Conservation (phyloP, 805 yeast genomes). For the Cyberlindnera suaveolens region DNA sequence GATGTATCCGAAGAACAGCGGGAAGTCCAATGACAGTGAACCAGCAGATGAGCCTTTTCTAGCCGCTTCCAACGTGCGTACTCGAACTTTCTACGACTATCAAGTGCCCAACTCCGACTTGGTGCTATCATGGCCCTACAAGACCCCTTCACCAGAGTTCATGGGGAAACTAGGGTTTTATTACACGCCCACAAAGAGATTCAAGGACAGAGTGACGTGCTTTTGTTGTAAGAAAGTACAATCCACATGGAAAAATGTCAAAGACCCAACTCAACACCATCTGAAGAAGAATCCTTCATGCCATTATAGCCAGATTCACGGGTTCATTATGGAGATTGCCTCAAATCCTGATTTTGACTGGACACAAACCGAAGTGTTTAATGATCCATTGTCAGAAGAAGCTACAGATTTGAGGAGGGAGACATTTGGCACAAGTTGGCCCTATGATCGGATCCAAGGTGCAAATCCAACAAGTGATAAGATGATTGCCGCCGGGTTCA, state of each 20-base stretch:
- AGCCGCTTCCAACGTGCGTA: constrained; percentile 4
- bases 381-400: constrained; percentile 28
- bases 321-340: constrained; percentile 20
- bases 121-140: constrained; percentile 21
- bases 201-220: constrained; percentile 52
- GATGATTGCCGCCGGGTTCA: constrained; percentile 61
- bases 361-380: constrained; percentile 19
- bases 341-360: constrained; percentile 14
- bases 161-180: constrained; percentile 61
- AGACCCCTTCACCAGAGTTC: constrained; percentile 23
- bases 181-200: constrained; percentile 47
- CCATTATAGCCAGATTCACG: constrained; percentile 23
- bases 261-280: constrained; percentile 47
- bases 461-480: constrained; percentile 32
- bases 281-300: constrained; percentile 28
- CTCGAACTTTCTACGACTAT: constrained; percentile 11
- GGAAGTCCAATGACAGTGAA: too few relatives aligned
- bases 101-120: constrained; percentile 9
- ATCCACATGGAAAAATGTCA: constrained; percentile 52
- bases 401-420: constrained; percentile 29
- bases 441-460: constrained; percentile 34
- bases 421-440: constrained; percentile 41
- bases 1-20: too few relatives aligned
- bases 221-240: constrained; percentile 46
- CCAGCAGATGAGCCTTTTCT: too few relatives aligned